Conservation (phyloP, 805 yeast genomes). For the Saccharomycopsis vini region DNA sequence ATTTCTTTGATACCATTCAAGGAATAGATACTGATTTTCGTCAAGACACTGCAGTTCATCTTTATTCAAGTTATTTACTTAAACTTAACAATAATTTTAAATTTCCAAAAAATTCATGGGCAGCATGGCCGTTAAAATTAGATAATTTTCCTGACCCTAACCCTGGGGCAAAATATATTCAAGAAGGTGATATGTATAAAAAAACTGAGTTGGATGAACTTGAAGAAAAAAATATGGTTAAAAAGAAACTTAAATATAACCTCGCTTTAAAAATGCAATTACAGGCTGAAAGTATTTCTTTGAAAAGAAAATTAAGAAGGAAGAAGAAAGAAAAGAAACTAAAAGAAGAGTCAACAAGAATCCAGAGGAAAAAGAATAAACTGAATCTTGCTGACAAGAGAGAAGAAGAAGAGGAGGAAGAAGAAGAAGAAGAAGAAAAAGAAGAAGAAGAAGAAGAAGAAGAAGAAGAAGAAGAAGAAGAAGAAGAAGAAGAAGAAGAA, state of each 20-base stretch:
- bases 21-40: constrained; percentile 38
- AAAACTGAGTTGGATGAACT: too few relatives aligned
- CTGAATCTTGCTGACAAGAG: background rate
- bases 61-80: constrained; percentile 48
- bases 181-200: constrained; percentile 22
- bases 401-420: constrained; percentile 14
- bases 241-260: background rate
- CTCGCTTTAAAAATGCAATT: too few relatives aligned
- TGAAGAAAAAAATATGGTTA: too few relatives aligned
- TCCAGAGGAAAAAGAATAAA: background rate
- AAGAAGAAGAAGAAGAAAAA: constrained; percentile 7
- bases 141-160: constrained; percentile 32
- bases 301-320: too few relatives aligned
- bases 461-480: background rate
- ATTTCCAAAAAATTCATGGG: constrained; percentile 35
- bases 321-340: too few relatives aligned
- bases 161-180: constrained; percentile 23
- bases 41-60: constrained; percentile 52
- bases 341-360: too few relatives aligned
- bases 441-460: background rate
- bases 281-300: too few relatives aligned
- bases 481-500: background rate
- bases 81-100: constrained; percentile 29
- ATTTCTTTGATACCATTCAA: constrained; percentile 2
- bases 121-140: constrained; percentile 49